Conservation (phyloP, 768 basidiomycete genomes). For the Phaffia australis region DNA sequence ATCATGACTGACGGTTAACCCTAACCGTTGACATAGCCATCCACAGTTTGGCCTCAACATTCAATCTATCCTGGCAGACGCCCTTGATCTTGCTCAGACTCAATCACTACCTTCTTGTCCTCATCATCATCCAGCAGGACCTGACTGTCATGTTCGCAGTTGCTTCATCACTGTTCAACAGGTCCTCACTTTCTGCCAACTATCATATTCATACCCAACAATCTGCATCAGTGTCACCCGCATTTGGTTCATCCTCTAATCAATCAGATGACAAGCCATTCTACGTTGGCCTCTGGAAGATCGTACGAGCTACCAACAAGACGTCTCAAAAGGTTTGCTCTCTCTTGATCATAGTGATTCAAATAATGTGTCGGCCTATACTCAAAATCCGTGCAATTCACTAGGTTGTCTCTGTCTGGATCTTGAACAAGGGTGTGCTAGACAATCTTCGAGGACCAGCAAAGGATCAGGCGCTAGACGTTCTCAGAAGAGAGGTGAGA, state of each 20-base stretch:
- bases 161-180: constrained; percentile 68
- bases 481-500: constrained; percentile 72
- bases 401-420: constrained; percentile 68
- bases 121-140: constrained; percentile 9
- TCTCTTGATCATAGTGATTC: background rate
- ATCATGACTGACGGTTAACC: no score
- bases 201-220: constrained; percentile 45
- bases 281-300: constrained; percentile 75
- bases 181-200: constrained; percentile 68
- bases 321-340: constrained; percentile 60
- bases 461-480: constrained; percentile 66
- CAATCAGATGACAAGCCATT: constrained; percentile 43
- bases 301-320: constrained; percentile 77
- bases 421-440: constrained; percentile 66
- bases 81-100: no score
- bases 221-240: constrained; percentile 7
- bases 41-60: no score
- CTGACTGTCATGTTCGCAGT: constrained; percentile 55
- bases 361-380: background rate
- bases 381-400: background rate
- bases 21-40: no score
- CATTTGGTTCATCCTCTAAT: constrained; percentile 39
- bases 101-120: constrained; percentile 5
- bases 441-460: constrained; percentile 47
- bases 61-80: no score